Evolutionary conservation across 202 grass and related monocot genomes (phyloP).

Genomic region (Panicum virgatum): DNA sequence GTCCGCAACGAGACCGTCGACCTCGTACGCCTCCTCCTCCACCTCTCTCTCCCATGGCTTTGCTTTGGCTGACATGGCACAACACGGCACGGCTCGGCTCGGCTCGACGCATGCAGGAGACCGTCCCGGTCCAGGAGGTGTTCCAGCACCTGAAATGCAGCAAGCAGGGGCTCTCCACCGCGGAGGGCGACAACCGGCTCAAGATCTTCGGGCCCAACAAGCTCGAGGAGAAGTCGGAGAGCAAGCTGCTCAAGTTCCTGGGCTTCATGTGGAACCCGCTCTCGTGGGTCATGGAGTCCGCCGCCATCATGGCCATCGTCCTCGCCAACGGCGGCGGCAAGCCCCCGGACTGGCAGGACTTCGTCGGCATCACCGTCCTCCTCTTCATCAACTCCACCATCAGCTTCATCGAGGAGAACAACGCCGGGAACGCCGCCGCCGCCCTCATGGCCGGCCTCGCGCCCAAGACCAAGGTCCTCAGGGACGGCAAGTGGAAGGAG

Average conservation of each 20-base stretch:
- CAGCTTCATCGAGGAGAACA: slow-evolving; percentile 91
- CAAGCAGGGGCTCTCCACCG: slow-evolving; percentile 53
- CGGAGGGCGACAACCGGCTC: slow-evolving; percentile 63
- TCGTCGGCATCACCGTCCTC: slow-evolving; percentile 70
- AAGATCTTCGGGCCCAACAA: slow-evolving; percentile 79
- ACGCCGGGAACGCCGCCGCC: slow-evolving; percentile 70
- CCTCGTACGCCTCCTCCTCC: slow-evolving; percentile 41
- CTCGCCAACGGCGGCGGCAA: slow-evolving; percentile 58
- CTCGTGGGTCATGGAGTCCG: slow-evolving; percentile 86
- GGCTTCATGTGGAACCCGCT: slow-evolving; percentile 98
- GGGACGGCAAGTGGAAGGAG: slow-evolving; percentile 76
- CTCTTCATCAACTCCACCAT: slow-evolving; percentile 93
- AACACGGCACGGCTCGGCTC: too few relatives aligned
- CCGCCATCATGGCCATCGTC: slow-evolving; percentile 70
- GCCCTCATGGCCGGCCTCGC: slow-evolving; percentile 86
- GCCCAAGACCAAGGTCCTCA: slow-evolving; percentile 78
- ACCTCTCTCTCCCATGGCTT: too few relatives aligned
- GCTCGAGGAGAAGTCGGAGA: slow-evolving; percentile 73
- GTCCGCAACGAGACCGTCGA: slow-evolving; percentile 84
- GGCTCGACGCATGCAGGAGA: too few relatives aligned
- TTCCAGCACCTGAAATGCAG: slow-evolving; percentile 79
- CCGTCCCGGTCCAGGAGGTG: slow-evolving; percentile 64
- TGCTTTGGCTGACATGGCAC: too few relatives aligned
- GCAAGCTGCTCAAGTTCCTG: slow-evolving; percentile 76
- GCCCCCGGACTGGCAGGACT: slow-evolving; percentile 87